phyloP scores from a whole-genome alignment of 2,329 filamentous ascomycete species.

The Botryotinia convoluta region DNA sequence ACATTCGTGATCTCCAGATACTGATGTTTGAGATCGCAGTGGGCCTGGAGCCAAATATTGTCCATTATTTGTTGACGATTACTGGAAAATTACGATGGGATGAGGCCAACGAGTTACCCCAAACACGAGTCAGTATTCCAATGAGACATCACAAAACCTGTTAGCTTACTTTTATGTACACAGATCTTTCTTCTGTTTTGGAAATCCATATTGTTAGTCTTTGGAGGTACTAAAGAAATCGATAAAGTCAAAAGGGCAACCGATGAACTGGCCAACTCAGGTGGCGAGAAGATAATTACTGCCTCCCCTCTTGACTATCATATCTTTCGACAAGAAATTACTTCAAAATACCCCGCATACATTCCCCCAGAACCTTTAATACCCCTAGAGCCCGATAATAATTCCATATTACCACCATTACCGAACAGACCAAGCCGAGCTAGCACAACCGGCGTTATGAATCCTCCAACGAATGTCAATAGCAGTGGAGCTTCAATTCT shows the following conservation, averaged over 20 bases:
- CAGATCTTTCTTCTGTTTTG: conserved; percentile 80
- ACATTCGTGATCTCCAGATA: background rate
- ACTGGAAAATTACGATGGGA: conserved; percentile 72
- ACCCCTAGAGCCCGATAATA: conserved; percentile 85
- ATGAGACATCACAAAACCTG: background rate
- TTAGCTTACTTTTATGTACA: conserved; percentile 29
- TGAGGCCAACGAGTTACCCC: conserved; percentile 59
- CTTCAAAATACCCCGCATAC: conserved; percentile 96
- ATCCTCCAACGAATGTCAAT: conserved; percentile 51
- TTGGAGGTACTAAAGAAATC: conserved; percentile 75
- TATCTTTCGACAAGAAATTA: conserved; percentile 92
- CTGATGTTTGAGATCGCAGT: conserved; percentile 40
- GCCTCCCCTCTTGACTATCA: conserved; percentile 96
- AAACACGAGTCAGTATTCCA: conserved; percentile 56
- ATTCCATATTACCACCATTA: conserved; percentile 82
- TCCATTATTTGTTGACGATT: conserved; percentile 69
- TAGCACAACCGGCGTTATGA: conserved; percentile 61
- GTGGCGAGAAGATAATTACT: conserved; percentile 70
- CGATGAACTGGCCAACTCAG: conserved; percentile 49
- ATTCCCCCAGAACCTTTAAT: conserved; percentile 81
- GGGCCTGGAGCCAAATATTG: conserved; percentile 62
- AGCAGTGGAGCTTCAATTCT: conserved; percentile 74
- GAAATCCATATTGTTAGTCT: conserved; percentile 84
- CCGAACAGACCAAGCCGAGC: conserved; percentile 68
- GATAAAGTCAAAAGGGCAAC: conserved; percentile 71